phyloP scores from a whole-genome alignment of 2,329 filamentous ascomycete species.

The Dactylonectria estremocensis region DNA sequence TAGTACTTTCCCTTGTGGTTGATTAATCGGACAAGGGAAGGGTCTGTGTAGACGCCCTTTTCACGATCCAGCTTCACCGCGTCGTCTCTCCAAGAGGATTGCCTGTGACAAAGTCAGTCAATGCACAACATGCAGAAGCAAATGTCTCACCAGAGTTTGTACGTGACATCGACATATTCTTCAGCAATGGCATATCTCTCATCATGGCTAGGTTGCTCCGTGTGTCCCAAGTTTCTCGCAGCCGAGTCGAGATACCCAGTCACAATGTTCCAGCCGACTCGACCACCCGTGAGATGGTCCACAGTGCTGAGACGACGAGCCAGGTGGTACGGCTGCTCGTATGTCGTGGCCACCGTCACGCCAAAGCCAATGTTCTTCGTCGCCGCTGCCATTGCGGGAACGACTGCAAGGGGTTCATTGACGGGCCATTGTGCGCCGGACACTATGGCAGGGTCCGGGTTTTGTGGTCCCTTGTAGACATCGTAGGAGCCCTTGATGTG shows the following conservation, averaged over 20 bases:
- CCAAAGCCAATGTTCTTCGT: constrained; percentile 79
- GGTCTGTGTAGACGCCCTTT: constrained; percentile 63
- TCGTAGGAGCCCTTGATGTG: constrained; percentile 71
- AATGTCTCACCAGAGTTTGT: constrained; percentile 71
- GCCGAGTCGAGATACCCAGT: constrained; percentile 79
- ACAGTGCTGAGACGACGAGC: constrained; percentile 76
- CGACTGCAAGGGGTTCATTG: constrained; percentile 74
- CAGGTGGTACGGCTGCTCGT: constrained; percentile 78
- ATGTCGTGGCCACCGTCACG: constrained; percentile 77
- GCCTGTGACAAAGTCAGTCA: constrained; percentile 40
- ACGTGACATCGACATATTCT: constrained; percentile 71
- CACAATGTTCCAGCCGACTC: constrained; percentile 69
- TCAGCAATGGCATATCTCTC: constrained; percentile 73
- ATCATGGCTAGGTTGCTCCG: constrained; percentile 64
- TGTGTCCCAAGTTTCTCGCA: constrained; percentile 73
- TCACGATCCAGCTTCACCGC: constrained; percentile 71
- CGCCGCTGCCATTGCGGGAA: constrained; percentile 78
- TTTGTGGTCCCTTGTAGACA: constrained; percentile 73
- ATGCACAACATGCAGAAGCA: background rate
- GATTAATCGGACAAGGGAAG: constrained; percentile 70
- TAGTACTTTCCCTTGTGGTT: constrained; percentile 75
- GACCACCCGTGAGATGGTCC: constrained; percentile 77
- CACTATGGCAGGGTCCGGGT: constrained; percentile 68
- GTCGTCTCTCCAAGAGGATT: constrained; percentile 71
- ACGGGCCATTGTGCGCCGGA: constrained; percentile 80